Conservation (phyloP, 768 basidiomycete species). For the Tylopilus felleus region DNA sequence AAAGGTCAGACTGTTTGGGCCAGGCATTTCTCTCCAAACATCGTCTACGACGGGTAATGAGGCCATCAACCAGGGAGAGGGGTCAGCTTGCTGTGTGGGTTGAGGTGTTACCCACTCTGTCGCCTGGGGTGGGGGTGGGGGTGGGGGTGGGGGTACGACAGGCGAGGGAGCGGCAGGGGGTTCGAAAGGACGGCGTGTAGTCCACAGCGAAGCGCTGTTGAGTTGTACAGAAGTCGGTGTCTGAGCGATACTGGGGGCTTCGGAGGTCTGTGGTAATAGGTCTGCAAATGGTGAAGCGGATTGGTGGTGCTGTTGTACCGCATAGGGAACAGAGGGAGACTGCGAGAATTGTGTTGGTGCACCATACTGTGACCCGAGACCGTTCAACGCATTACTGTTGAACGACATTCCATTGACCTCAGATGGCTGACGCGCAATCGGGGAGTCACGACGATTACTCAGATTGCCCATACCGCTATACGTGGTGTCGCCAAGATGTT, state of each 20-base stretch:
- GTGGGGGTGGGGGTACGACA: constrained; percentile 18
- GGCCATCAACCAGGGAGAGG: constrained; percentile 55
- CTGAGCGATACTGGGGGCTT: constrained; percentile 18
- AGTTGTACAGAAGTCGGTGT: constrained; percentile 23
- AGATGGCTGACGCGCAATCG: constrained; percentile 18
- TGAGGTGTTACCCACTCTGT: constrained; percentile 39
- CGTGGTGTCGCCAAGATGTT: constrained; percentile 22
- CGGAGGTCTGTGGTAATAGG: constrained; percentile 14
- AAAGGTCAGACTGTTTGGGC: constrained; percentile 51
- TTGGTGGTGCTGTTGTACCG: constrained; percentile 18
- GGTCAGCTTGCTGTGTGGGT: constrained; percentile 31
- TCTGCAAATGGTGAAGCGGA: constrained; percentile 24
- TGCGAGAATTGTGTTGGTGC: constrained; percentile 18
- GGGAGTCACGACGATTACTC: constrained; percentile 20
- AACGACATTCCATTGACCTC: constrained; percentile 28
- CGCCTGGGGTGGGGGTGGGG: constrained; percentile 22
- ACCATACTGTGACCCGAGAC: constrained; percentile 22
- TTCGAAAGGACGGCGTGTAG: constrained; percentile 19
- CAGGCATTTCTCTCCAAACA: constrained; percentile 42
- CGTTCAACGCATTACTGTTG: constrained; percentile 12
- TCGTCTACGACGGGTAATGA: constrained; percentile 46
- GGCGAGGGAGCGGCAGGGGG: constrained; percentile 20
- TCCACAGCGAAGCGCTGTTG: constrained; percentile 24
- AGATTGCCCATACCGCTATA: constrained; percentile 25
- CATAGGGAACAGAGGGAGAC: constrained; percentile 20